phyloP scores from a whole-genome alignment of 1,284 basidiomycete genomes.

The Vanrija sp. region DNA sequence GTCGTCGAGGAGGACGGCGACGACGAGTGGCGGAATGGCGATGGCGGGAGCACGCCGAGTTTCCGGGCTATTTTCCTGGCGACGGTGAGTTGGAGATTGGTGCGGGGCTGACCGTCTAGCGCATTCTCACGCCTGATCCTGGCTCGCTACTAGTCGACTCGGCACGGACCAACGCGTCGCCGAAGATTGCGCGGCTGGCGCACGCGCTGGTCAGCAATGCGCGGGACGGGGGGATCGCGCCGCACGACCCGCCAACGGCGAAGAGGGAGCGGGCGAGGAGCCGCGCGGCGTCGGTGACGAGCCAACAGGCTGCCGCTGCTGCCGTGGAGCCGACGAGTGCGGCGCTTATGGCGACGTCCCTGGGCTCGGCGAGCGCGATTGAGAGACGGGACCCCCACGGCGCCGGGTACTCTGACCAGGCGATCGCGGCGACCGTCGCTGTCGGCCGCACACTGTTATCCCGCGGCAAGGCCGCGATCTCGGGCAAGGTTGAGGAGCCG shows the following conservation, averaged over 20 bases:
- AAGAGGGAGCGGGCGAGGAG: conserved; percentile 20
- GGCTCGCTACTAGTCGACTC: conserved; percentile 67
- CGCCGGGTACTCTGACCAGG: conserved; percentile 25
- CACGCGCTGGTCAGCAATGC: conserved; percentile 67
- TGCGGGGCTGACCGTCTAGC: conserved; percentile 26
- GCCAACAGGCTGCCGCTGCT: conserved; percentile 6
- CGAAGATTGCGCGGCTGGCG: conserved; percentile 62
- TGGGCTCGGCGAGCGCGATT: no score
- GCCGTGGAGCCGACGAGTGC: neutral
- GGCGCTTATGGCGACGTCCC: neutral
- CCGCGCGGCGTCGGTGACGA: conserved; percentile 49
- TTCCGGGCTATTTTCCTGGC: conserved; percentile 45
- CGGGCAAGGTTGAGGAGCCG: conserved; percentile 30
- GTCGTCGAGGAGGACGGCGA: conserved; percentile 24
- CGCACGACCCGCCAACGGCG: conserved; percentile 36
- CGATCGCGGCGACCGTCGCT: conserved; percentile 33
- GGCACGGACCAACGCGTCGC: conserved; percentile 57
- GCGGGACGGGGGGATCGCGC: conserved; percentile 61
- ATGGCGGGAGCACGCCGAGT: conserved; percentile 41
- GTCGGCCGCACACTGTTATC: conserved; percentile 35
- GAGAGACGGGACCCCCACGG: no score
- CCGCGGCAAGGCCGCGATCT: conserved; percentile 30
- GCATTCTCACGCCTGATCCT: conserved; percentile 78
- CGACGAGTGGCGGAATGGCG: conserved; percentile 36
- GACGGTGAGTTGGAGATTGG: conserved; percentile 29